Conservation (phyloP, 2,329 filamentous ascomycete species). For the Cryphonectria nitschkei region DNA sequence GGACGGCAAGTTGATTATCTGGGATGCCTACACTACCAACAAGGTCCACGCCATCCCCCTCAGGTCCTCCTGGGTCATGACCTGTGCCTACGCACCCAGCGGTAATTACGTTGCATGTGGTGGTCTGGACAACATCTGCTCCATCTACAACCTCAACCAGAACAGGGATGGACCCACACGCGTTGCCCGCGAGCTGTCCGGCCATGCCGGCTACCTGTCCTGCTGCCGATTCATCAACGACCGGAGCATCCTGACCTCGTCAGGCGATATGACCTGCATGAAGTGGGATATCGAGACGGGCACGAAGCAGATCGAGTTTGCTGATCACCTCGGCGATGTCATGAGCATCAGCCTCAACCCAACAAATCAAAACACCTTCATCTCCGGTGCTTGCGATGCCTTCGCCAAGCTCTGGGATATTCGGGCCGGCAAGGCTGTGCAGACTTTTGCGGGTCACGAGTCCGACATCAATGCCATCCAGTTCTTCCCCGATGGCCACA, state of each 20-base stretch:
- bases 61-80: constrained; percentile 99
- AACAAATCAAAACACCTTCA: constrained; percentile 98
- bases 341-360: constrained; percentile 99
- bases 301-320: constrained; percentile 96
- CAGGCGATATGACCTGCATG: constrained; percentile 99
- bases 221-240: constrained; percentile 99
- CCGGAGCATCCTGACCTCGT: constrained; percentile 95
- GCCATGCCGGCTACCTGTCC: constrained; percentile 94
- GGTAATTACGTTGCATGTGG: constrained; percentile 98
- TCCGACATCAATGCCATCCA: constrained; percentile 99
- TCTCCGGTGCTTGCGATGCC: constrained; percentile 97
- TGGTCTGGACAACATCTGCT: constrained; percentile 99
- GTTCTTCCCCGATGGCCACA: constrained; percentile 98
- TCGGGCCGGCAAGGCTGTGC: constrained; percentile 94
- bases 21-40: constrained; percentile 99
- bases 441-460: constrained; percentile 98
- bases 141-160: constrained; percentile 98
- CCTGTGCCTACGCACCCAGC: constrained; percentile 96
- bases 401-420: constrained; percentile 99
- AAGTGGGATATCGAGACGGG: constrained; percentile 99
- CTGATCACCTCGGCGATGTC: constrained; percentile 96
- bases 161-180: constrained; percentile 93
- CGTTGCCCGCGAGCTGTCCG: constrained; percentile 92
- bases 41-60: constrained; percentile 98
- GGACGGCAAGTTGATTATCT: constrained; percentile 99